Evolutionary conservation across 139 green algal species (phyloP), one percentile per base, ranked within the genome.

Genomic region (Chlorella vulgaris): DNA sequence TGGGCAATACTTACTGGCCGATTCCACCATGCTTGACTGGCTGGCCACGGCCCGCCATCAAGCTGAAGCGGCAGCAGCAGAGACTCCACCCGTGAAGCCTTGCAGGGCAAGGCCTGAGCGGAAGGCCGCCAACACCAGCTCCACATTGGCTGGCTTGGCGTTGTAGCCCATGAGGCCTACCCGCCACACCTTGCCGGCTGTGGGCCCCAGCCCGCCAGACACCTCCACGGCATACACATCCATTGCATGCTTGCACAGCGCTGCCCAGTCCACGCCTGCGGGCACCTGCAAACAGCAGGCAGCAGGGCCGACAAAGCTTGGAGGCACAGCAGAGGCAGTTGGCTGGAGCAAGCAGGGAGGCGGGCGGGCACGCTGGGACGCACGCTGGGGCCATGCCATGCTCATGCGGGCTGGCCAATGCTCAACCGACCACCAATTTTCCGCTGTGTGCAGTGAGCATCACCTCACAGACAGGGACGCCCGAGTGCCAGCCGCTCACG

Each of bases 81-180:
- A 15, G 22, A 15, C 22, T 15, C 55, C 47, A 10, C 10, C 55
- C 55, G 18, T 65, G 55, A 31, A 92, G 77, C 92, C 91, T 85
- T 98, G 94, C 88, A 92, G 79, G 69, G 85, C 73, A 13, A 98
- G 90, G 4, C 94, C 94, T 40, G 96, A 91, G 58, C 82, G 81
- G 90, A 98, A 96, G 26, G 93, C 91, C 3, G 84, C 73, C 36
- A 98, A 29, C 40, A 97, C 94, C 53, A 96, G 83, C 51, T 91
- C 91, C 7, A 98, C 85, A 74, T 95, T 97, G 53, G 87, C 84
- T 18, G 92, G 91, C n/a, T 69, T 82, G 33, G 93, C 93, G 78
- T 98, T 98, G 92, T 94, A 95, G 53, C 94, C 69, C 90, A 96
- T 94, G 84, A 96, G 83, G 43, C 93, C 94, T 26, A 97, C 87